Evolutionary conservation across 139 green algal genomes (phyloP).

Genomic region (Asterochloris erici): DNA sequence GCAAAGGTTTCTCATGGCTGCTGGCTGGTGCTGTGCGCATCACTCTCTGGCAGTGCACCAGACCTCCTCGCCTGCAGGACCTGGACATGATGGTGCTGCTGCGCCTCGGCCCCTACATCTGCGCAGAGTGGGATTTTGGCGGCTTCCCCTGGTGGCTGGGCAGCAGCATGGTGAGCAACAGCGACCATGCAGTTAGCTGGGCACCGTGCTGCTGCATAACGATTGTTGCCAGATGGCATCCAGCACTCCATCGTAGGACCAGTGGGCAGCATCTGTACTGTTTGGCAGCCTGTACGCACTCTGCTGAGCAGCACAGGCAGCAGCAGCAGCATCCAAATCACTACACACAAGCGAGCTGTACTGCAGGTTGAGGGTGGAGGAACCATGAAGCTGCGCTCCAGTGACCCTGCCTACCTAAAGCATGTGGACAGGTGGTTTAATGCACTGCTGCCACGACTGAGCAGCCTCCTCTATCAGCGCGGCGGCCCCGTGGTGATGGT

Average conservation of each 20-base stretch:
- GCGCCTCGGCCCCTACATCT: slow-evolving; percentile 53
- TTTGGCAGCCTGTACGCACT: too few species aligned
- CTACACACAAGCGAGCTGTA: too few species aligned
- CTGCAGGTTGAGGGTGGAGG: slow-evolving; percentile 32
- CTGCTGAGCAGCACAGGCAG: too few species aligned
- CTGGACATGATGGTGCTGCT: slow-evolving; percentile 51
- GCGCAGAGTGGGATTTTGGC: slow-evolving; percentile 56
- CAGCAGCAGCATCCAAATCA: too few species aligned
- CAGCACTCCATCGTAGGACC: too few species aligned
- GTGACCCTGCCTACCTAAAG: slow-evolving; percentile 38
- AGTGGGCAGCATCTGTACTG: too few species aligned
- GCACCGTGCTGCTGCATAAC: not conserved
- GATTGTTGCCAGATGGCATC: not conserved
- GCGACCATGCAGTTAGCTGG: not conserved
- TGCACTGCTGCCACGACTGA: slow-evolving; percentile 35
- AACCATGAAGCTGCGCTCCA: slow-evolving; percentile 38
- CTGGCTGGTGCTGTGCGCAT: too few species aligned
- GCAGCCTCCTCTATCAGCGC: slow-evolving; percentile 20
- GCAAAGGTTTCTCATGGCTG: too few species aligned
- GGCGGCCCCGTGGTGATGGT: slow-evolving; percentile 63
- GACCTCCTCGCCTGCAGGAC: slow-evolving; percentile 6
- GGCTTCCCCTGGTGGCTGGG: slow-evolving; percentile 60
- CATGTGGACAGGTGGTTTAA: slow-evolving; percentile 51
- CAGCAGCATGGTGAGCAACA: not conserved
- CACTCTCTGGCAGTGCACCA: not conserved